Percentiles rank a stretch among this genome's conserved stretches.
These are phyloP conservation scores for Zygosaccharomyces pseudorouxii DNA, from an alignment of 805 yeast genomes.

Conservation along the genomic window DNA sequence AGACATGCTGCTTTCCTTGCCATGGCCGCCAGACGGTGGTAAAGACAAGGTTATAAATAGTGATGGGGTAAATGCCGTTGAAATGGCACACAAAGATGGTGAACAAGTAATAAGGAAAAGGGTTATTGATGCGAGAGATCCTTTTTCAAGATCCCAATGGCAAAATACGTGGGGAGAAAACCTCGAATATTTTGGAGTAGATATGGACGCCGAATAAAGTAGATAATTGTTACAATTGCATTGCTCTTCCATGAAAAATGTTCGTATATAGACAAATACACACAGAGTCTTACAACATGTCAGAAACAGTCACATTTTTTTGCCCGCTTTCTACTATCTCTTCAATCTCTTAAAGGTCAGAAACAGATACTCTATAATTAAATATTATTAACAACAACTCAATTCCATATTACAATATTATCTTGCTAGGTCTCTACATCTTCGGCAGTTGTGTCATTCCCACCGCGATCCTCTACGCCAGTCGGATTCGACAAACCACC, in stretches of 20 bases:
- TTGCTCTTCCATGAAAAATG: background rate
- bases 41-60: slow-evolving; percentile 34
- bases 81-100: slow-evolving; percentile 23
- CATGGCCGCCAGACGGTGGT: slow-evolving; percentile 94
- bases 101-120: slow-evolving; percentile 33
- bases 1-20: slow-evolving; percentile 59
- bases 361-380: background rate
- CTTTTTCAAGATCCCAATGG: slow-evolving; percentile 51
- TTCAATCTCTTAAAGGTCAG: background rate
- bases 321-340: background rate
- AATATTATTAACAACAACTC: background rate
- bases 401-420: too few relatives aligned
- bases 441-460: slow-evolving; percentile 41
- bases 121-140: slow-evolving; percentile 36
- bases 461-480: slow-evolving; percentile 26
- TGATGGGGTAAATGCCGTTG: slow-evolving; percentile 10
- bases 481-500: slow-evolving; percentile 8
- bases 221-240: slow-evolving; percentile 9
- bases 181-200: slow-evolving; percentile 84
- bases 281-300: background rate
- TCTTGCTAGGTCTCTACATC: slow-evolving; percentile 40
- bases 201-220: slow-evolving; percentile 53
- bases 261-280: background rate
- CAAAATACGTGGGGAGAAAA: slow-evolving; percentile 77
- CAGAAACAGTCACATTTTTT: background rate